Evolutionary conservation across 2,329 filamentous ascomycete species (phyloP).

Genomic region (Fusarium decemcellulare): DNA sequence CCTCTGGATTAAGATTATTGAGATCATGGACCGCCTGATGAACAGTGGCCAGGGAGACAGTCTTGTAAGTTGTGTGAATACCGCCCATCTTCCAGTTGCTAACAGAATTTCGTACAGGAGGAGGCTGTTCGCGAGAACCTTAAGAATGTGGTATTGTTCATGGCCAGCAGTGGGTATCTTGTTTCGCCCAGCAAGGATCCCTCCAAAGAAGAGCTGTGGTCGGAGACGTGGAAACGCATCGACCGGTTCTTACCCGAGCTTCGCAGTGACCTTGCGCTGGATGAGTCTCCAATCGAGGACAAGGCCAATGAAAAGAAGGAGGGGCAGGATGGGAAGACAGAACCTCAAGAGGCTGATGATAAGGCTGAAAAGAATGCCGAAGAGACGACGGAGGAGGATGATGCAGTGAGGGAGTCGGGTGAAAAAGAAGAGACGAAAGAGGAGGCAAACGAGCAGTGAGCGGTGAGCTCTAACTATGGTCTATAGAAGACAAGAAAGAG

Average conservation of each 20-base stretch:
- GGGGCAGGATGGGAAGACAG: not conserved
- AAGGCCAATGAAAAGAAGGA: not conserved
- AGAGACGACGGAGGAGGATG: conserved; percentile 15
- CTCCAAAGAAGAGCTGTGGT: conserved; percentile 70
- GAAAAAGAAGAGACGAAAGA: conserved; percentile 14
- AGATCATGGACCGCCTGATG: conserved; percentile 96
- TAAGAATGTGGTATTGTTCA: conserved; percentile 96
- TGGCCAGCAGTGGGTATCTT: conserved; percentile 90
- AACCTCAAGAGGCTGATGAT: conserved; percentile 7
- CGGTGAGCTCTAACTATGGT: not conserved
- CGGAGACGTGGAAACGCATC: conserved; percentile 75
- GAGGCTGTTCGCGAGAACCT: conserved; percentile 96
- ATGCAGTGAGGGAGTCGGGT: conserved; percentile 7
- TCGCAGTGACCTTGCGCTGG: conserved; percentile 68
- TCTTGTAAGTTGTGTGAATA: conserved; percentile 71
- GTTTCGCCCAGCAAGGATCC: conserved; percentile 75
- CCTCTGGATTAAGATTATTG: conserved; percentile 92
- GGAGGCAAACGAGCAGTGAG: conserved; percentile 12
- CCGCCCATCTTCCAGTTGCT: not conserved
- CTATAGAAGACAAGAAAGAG: not conserved
- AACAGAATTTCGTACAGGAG: conserved; percentile 69
- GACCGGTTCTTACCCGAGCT: conserved; percentile 76
- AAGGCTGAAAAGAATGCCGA: conserved; percentile 11
- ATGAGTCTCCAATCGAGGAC: conserved; percentile 52
- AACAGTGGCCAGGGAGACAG: conserved; percentile 95